Percentiles rank a stretch among this genome's conserved stretches.
phyloP scores from a whole-genome alignment of 371 early-diverging fungal species.

The Mucor circinelloides region DNA sequence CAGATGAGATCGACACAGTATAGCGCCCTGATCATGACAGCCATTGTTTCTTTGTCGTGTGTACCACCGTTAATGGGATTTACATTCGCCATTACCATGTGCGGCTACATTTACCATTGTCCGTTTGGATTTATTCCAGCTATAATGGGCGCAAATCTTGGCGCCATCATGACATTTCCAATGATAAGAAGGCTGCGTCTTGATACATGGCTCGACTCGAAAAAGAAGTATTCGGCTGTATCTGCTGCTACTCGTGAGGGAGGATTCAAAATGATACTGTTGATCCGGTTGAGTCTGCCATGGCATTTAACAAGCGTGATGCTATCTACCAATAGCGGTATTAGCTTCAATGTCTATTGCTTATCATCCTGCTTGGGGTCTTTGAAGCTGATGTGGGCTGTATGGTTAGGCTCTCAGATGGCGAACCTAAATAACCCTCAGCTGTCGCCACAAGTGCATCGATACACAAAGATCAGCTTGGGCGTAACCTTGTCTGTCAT shows the following conservation, averaged over 20 bases:
- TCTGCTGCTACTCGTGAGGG: neutral
- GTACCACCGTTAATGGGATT: neutral
- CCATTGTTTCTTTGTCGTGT: neutral
- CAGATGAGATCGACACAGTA: constrained; percentile 25
- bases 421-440: neutral
- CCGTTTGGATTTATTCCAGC: neutral
- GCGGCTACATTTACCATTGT: neutral
- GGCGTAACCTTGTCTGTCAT: neutral
- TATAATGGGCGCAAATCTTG: neutral
- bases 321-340: neutral
- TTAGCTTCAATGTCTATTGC: neutral
- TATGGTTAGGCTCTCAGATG: neutral
- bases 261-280: neutral
- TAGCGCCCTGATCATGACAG: constrained; percentile 13
- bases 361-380: neutral
- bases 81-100: neutral
- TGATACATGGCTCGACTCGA: neutral
- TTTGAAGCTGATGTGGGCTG: neutral
- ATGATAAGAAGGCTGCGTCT: neutral
- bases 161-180: neutral
- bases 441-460: neutral
- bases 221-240: neutral
- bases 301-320: neutral
- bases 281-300: neutral
- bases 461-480: neutral